phyloP scores from a whole-genome alignment of 179 eudicot genomes.

The Pouteria campechiana region DNA sequence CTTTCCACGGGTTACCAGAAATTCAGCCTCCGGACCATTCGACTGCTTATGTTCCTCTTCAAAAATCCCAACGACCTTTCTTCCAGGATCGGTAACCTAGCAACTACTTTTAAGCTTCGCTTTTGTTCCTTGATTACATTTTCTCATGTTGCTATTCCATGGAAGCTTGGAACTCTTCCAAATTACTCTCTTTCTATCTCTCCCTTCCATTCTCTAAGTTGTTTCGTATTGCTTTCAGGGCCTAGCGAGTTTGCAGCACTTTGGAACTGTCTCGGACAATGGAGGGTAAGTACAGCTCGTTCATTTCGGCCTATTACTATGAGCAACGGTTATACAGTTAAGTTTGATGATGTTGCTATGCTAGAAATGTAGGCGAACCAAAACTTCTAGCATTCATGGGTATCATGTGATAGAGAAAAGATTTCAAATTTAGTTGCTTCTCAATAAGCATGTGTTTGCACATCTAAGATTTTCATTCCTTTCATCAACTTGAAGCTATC shows the following conservation, averaged over 20 bases:
- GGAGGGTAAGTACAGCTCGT: constrained; percentile 61
- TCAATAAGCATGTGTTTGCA: too few relatives aligned
- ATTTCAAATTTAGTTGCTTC: too few relatives aligned
- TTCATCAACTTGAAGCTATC: too few relatives aligned
- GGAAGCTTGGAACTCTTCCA: neutral
- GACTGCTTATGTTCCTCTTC: constrained; percentile 53
- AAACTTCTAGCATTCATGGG: too few relatives aligned
- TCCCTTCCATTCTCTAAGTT: neutral
- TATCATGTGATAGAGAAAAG: too few relatives aligned
- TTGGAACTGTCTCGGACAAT: constrained; percentile 74
- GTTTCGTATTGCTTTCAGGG: constrained; percentile 19
- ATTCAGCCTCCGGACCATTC: constrained; percentile 50
- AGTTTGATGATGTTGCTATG: too few relatives aligned
- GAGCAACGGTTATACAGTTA: too few relatives aligned
- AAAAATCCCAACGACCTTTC: constrained; percentile 29
- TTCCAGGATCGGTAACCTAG: constrained; percentile 24
- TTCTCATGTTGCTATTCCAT: constrained; percentile 1
- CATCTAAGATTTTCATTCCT: too few relatives aligned
- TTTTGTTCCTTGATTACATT: neutral
- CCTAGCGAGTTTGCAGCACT: constrained; percentile 59
- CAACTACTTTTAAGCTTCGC: constrained; percentile 3
- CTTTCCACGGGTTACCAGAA: constrained; percentile 40
- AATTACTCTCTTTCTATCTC: neutral
- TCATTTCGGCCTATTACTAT: too few relatives aligned
- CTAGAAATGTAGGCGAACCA: too few relatives aligned